Base-by-base conservation (phyloP, 345 rosid species). In the Arabidopsis thaliana region DNA sequence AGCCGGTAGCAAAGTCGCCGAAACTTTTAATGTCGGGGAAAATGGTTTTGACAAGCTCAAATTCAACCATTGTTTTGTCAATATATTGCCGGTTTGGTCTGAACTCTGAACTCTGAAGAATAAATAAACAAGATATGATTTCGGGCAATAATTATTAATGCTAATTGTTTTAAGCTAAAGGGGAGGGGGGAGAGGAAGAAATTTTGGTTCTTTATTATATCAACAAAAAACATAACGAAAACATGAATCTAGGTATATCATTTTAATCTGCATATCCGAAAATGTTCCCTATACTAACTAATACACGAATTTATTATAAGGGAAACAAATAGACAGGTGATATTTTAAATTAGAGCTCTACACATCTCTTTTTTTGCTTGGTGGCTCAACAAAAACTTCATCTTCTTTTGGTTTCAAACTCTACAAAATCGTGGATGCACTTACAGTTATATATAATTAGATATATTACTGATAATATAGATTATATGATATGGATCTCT, bases 21-120 rank as follows among this genome's bases (percentile, higher is more conserved):
- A 34, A 65, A 58, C 3, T 28, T 33, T 37, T 16, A 36, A 66
- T 65, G 49, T 44, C 38, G 65, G 40, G 28, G 41, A 52, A 13
- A 38, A 14, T 24, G 13, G 38, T 50, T 66, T 67, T 75, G 38
- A 51, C 38, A 48, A 60, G 69, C 62, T 37, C 55, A 34, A 74
- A 58, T 37, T 59, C 60, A 67, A 65, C 65, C 46, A 24, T 7
- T 22, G 9, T 4, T 22, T 73, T 14, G 50, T 58, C 57, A 51
- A 37, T 44, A 13, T 33, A 14, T 36, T 3, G 7, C 32, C 32
- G 4, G 32, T 28, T 28, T 4, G 32, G 32, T 28, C 4, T 28
- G 20, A 16, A 16, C 20, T 16, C 20, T 16, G 20, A 16, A 48
- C 23, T 45, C 7, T 5, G 16, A n/a, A 16, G 24, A 6, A 6